phyloP scores from a whole-genome alignment of 352 stramenopile species.

The Poterioochromonas sp. region DNA sequence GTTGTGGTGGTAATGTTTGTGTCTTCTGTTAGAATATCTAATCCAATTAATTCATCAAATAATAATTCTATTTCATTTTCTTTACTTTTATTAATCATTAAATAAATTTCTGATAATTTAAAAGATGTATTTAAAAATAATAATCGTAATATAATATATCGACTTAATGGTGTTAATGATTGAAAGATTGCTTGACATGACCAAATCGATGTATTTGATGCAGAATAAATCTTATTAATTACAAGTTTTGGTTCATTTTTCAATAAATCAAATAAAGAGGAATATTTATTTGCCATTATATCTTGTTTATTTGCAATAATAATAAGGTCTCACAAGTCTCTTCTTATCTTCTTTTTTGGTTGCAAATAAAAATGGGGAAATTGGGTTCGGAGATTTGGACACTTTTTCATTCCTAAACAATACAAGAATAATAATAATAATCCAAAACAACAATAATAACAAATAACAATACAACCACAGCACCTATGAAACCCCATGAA shows the following conservation, averaged over 20 bases:
- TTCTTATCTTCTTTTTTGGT: too few relatives aligned
- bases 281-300: not conserved
- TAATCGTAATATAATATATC: not conserved
- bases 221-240: not conserved
- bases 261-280: not conserved
- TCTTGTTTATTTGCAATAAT: too few relatives aligned
- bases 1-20: not conserved
- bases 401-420: too few relatives aligned
- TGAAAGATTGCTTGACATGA: slow-evolving; percentile 22
- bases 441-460: too few relatives aligned
- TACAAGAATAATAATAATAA: too few relatives aligned
- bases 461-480: too few relatives aligned
- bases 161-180: not conserved
- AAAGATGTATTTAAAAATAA: not conserved
- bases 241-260: too few relatives aligned
- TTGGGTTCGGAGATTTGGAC: too few relatives aligned
- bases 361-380: too few relatives aligned
- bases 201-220: not conserved
- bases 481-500: too few relatives aligned
- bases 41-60: not conserved
- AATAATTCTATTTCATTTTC: not conserved
- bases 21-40: not conserved
- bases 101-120: not conserved
- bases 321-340: too few relatives aligned
- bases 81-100: not conserved